Base-by-base conservation (phyloP, 371 early-diverging fungal genomes). In the Modicella reniformis region DNA sequence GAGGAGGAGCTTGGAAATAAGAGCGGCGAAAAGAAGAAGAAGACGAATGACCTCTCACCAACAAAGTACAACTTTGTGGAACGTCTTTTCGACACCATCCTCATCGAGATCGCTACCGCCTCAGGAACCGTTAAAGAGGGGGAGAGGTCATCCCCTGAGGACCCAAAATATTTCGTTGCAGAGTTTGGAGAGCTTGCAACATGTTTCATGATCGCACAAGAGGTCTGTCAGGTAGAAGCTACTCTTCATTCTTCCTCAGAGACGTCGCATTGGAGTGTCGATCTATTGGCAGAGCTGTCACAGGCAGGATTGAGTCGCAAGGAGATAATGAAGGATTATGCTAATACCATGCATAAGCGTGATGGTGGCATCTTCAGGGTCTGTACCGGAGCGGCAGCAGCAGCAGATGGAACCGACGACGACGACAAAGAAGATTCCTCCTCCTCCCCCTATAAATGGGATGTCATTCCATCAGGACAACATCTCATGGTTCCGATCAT, bases 41-140 rank as follows among this genome's bases (percentile, higher is more conserved):
- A n/a, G n/a, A n/a, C n/a, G n/a, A n/a, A n/a, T n/a, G n/a, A n/a
- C n/a, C n/a, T 19, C 44, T 44, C 44, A 10, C 44, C 9, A 19
- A 3, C 44, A 44, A 19, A 19, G 44, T 44, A 28, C 61, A 30
- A 34, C 37, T 48, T 70, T n/a, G 28, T 59, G 23, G 66, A 61
- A 3, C 44, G 61, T 0, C 23, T 74, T 8, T 60, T 59, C 34
- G 68, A 67, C 26, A 57, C 58, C 2, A 54, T 74, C 55, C 53
- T 74, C 28, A 15, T 74, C 9, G 74, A 74, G 29, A 64, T 41
- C 13, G 53, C 68, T 7, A 62, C 65, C 6, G n/a, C 29, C 17
- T 30, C 29, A 15, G 59, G 60, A 7, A 19, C 66, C 15, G 25
- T 4, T 56, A 48, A 19, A 30, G n/a, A 6, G 13, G 37, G 33